Evolutionary conservation across 257 asterid species (phyloP).

Genomic region (Solanum piurae): DNA sequence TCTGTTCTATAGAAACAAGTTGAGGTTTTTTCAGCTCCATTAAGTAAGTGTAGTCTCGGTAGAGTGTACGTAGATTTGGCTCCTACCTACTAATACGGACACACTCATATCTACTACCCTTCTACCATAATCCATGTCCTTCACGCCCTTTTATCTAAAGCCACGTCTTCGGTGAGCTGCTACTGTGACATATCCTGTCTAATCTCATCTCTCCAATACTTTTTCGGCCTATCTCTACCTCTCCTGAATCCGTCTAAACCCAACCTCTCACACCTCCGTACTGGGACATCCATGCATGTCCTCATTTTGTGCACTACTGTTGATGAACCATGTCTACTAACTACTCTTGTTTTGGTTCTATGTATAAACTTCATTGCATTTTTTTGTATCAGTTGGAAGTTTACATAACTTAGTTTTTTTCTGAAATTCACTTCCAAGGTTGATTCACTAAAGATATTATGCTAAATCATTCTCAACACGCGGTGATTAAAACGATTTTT

Average conservation of each 20-base stretch:
- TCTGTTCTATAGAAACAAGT: background rate
- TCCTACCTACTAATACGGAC: background rate
- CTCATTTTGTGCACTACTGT: background rate
- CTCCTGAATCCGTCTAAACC: fast-evolving
- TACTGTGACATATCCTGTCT: fast-evolving
- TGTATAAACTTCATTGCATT: background rate
- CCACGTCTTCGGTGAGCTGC: background rate
- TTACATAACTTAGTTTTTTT: background rate
- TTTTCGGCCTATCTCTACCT: too few species aligned
- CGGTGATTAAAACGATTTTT: background rate
- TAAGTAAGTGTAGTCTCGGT: background rate
- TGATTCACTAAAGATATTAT: background rate
- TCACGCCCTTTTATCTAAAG: too few species aligned
- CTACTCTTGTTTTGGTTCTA: background rate
- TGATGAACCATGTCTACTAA: background rate
- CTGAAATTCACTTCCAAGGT: background rate
- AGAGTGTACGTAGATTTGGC: background rate
- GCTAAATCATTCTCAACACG: background rate
- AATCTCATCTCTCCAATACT: too few species aligned
- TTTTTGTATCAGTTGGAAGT: background rate
- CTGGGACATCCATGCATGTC: too few species aligned
- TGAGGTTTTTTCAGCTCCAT: background rate
- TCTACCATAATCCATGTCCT: fast-evolving
- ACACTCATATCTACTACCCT: background rate
- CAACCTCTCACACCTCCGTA: background rate